These are phyloP conservation scores for Hansenula lynferdii DNA, from an alignment of 1,139 yeast species.

Conservation along the genomic window DNA sequence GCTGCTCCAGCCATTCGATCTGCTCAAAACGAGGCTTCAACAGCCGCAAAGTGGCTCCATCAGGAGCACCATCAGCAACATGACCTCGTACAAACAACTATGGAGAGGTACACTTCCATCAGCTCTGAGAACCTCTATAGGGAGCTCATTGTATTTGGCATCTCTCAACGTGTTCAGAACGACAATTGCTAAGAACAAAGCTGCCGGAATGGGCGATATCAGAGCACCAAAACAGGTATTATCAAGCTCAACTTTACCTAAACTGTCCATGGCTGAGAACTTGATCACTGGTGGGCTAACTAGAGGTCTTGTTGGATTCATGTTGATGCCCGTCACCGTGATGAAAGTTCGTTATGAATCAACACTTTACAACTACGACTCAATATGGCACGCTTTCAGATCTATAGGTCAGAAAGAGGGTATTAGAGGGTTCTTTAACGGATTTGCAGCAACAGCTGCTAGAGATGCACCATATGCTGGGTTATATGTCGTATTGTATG, in stretches of 20 bases:
- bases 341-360: constrained; percentile 87
- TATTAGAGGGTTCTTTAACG: constrained; percentile 70
- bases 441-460: constrained; percentile 81
- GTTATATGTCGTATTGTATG: constrained; percentile 79
- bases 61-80: constrained; percentile 39
- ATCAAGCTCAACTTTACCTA: constrained; percentile 48
- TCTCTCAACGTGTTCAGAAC: constrained; percentile 60
- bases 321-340: constrained; percentile 99
- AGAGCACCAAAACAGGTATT: not conserved
- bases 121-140: constrained; percentile 83
- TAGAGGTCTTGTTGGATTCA: constrained; percentile 75
- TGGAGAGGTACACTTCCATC: constrained; percentile 97
- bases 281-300: constrained; percentile 73
- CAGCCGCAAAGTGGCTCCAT: constrained; percentile 48
- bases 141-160: constrained; percentile 83
- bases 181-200: constrained; percentile 45
- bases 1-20: constrained; percentile 82
- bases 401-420: constrained; percentile 53
- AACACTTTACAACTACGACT: constrained; percentile 62
- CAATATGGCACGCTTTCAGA: constrained; percentile 56
- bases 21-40: constrained; percentile 85
- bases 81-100: constrained; percentile 47
- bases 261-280: constrained; percentile 65
- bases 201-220: too few relatives aligned
- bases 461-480: constrained; percentile 98